Base-by-base conservation (phyloP, 371 early-diverging fungal species). In the Haplosporangium sp. region DNA sequence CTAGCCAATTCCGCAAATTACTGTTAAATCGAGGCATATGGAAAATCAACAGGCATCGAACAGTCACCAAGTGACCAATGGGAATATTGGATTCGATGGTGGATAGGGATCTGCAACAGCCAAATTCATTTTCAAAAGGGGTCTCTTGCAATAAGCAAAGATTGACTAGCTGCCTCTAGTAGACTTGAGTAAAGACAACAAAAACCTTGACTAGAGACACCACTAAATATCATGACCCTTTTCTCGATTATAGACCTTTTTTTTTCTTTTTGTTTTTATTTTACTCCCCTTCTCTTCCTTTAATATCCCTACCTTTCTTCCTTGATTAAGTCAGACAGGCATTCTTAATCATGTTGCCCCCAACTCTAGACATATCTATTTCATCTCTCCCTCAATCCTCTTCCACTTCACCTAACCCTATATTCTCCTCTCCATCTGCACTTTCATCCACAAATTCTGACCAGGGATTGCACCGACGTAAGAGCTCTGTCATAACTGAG, bases 401-500 rank as follows among this genome's bases (percentile, higher is more conserved):
- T 45, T 35, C 57, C 37, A 37, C 42, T 50, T 20, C 64, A 53
- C 27, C 53, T 53, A 19, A 13, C 20, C 20, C 53, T 20, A 10
- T 53, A 53, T 53, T 53, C 20, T 20, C 53, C 10, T 53, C 56
- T 56, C 39, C 38, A 7, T 3, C 13, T 48, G 38, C 65, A 9
- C 20, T 48, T 5, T 20, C 48, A n/a, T 61, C 73, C 13, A 34
- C 67, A 17, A 6, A 20, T 42, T 19, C 56, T 1, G 48, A 67
- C 37, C 40, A 48, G 4, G 61, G 63, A 4, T 39, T 74, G 20
- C 74, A 74, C 53, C 74, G 69, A 7, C 62, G 69, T 13, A 19
- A 55, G 42, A 60, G 69, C 27, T 68, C 69, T n/a, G 38, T 38
- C 1, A 27, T 56, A 8, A 69, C 74, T 13, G 68, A 74, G 19